Evolutionary conservation across 176 grass and related monocot species (phyloP).

Genomic region (Hordeum marinum): DNA sequence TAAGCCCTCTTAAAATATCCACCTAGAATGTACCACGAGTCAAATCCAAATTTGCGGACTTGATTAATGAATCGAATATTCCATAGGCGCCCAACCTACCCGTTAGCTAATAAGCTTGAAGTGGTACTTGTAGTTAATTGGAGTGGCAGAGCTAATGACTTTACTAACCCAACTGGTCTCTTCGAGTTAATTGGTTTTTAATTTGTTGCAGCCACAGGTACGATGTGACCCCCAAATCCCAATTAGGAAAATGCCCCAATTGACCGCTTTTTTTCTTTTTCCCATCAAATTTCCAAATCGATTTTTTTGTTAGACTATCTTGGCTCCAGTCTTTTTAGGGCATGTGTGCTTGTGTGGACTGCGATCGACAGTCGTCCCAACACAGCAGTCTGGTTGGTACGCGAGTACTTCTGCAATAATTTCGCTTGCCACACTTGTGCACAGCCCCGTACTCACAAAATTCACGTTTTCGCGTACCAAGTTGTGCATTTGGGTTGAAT

Average conservation of each 20-base stretch:
- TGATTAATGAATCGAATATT: conserved; percentile 7
- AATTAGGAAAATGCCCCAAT: too few relatives aligned
- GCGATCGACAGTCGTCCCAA: conserved; percentile 24
- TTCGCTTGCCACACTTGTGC: conserved; percentile 19
- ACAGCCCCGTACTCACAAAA: background rate
- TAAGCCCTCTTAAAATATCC: background rate
- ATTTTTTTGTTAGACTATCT: too few relatives aligned
- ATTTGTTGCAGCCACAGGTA: background rate
- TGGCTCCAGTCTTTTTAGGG: background rate
- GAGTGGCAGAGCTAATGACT: background rate
- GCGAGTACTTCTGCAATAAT: conserved; percentile 24
- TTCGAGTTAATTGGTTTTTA: background rate
- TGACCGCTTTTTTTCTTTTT: too few relatives aligned
- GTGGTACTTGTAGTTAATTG: background rate
- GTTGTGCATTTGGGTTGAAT: background rate
- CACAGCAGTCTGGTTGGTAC: conserved; percentile 3
- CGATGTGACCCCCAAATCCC: too few relatives aligned
- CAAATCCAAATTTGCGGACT: background rate
- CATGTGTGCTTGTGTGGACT: conserved; percentile 21
- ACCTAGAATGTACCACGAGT: background rate
- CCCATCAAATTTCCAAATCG: too few relatives aligned
- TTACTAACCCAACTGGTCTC: background rate
- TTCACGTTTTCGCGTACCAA: background rate
- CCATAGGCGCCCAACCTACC: conserved; percentile 7
- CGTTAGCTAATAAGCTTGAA: background rate